These are phyloP conservation scores for Metschnikowia borealis DNA, from an alignment of 805 yeast species.

Conservation along the genomic window DNA sequence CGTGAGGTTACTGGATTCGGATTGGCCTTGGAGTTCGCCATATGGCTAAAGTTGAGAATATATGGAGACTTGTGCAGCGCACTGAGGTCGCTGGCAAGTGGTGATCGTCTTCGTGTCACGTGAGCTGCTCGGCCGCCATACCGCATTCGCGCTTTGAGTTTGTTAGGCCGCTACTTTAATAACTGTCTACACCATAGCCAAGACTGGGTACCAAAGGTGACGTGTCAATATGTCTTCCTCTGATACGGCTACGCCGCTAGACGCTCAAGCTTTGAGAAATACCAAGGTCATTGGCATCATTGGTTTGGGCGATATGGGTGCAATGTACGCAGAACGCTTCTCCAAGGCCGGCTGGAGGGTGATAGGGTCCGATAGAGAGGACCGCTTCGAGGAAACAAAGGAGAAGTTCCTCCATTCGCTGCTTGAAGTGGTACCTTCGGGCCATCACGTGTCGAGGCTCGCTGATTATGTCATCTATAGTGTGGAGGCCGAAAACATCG, in stretches of 20 bases:
- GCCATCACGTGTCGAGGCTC: constrained; percentile 75
- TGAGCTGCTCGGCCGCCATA: not conserved
- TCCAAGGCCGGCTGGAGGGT: constrained; percentile 85
- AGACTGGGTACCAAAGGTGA: no score
- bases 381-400: constrained; percentile 45
- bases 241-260: not conserved
- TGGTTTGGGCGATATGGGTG: constrained; percentile 97
- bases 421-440: constrained; percentile 65
- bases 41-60: not conserved
- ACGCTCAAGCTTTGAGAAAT: not conserved
- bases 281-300: constrained; percentile 77
- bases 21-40: not conserved
- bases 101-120: constrained; percentile 1
- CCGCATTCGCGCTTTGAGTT: not conserved
- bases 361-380: constrained; percentile 83
- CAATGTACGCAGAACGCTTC: constrained; percentile 74
- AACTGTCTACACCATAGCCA: no score
- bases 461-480: constrained; percentile 85
- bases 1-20: constrained; percentile 12
- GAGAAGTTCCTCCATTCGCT: constrained; percentile 36
- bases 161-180: not conserved
- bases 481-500: constrained; percentile 88
- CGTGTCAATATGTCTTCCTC: not conserved
- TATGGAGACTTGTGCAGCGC: not conserved
- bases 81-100: not conserved